Evolutionary conservation across 2,329 filamentous ascomycete genomes (phyloP), one percentile per base, ranked within the genome.

Genomic region (Ophiocordyceps unilateralis): DNA sequence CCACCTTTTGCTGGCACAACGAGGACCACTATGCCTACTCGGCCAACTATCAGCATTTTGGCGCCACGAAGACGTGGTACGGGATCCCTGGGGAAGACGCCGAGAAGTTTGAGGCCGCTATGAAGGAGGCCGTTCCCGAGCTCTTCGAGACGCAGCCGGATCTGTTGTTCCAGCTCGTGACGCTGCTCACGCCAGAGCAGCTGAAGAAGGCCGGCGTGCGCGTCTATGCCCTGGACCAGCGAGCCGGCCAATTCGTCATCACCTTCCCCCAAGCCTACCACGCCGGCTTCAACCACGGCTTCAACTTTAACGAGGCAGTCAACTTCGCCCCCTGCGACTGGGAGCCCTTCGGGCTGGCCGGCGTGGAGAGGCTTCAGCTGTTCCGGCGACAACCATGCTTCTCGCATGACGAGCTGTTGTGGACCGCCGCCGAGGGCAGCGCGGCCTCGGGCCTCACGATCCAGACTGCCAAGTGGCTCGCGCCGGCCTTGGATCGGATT

Each of bases 1-100:
- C 91, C 0, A 96, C 91, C 0, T 98, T 98, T 56, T 98, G 91
- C 61, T 98, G 91, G 91, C 91, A 98, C 59, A 95, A 94, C 49
- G 91, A 98, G 56, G 91, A 98, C 55, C 91, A 98, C 56, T 95
- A 94, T 57, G 82, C 91, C 2, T 98, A 96, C 58, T 98, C 91
- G 1, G 83, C 91, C 42, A 98, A 98, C 51, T 98, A 96, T 54
- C 91, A 98, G 58, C 91, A 98, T 54, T 93, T 98, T 54, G 91
- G 91, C 10, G 87, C 88, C 1, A 98, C 91, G 2, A 98, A 98
- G 65, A 98, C 91, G 0, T 98, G 91, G 91, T 98, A 98, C 54
- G 91, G 91, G 4, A 95, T 98, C 50, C 91, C 91, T 0, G 89
- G 83, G 14, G 83, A 85, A 38, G 91, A 96, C 58, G 85, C 88